Evolutionary conservation across 2,329 filamentous ascomycete genomes (phyloP), one percentile per base, ranked within the genome.

Genomic region (Epichloe brachyelytri): DNA sequence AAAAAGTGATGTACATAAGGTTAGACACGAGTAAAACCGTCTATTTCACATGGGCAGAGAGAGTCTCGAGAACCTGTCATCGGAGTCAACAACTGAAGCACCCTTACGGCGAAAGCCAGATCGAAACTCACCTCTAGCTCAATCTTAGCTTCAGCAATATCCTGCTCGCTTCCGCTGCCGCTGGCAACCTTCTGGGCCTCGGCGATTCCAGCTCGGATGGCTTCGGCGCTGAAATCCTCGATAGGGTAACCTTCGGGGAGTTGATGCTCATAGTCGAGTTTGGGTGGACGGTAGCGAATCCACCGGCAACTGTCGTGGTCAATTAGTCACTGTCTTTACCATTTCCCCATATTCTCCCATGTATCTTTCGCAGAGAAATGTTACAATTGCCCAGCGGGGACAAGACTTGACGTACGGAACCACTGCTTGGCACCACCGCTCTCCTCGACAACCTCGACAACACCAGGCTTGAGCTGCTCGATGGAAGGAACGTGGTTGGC

Each of bases 401-500:
- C 22, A 20, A 8, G 8, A 6, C 12, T 19, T 15, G 52, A 83
- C 88, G 63, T 87, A 95, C 90, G 80, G 85, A 98, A 98, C 78
- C 93, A 98, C 75, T 94, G 88, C 83, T 98, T 98, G 86, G 70
- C 76, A 67, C 77, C 78, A 66, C 88, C 87, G 66, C 75, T 80
- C 80, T 98, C 93, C 79, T 97, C 91, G 61, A 97, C 82, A 67
- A 98, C 79, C 79, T 97, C 91, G 61, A 98, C 80, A 61, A 97
- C 75, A 66, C 93, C 93, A 55, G 93, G 90, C 82, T 94, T 95
- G 72, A 98, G 80, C 79, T 98, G 93, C 80, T 98, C 93, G 68
- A 98, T 97, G 56, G 90, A 89, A 59, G 93, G 90, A 65, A 98
- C 93, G 82, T 98, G 93, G 80, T 93, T 94, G 70, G 93, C 93